These are phyloP conservation scores for Xylaria sp. DNA, from an alignment of 2,329 filamentous ascomycete species.

Conservation along the genomic window DNA sequence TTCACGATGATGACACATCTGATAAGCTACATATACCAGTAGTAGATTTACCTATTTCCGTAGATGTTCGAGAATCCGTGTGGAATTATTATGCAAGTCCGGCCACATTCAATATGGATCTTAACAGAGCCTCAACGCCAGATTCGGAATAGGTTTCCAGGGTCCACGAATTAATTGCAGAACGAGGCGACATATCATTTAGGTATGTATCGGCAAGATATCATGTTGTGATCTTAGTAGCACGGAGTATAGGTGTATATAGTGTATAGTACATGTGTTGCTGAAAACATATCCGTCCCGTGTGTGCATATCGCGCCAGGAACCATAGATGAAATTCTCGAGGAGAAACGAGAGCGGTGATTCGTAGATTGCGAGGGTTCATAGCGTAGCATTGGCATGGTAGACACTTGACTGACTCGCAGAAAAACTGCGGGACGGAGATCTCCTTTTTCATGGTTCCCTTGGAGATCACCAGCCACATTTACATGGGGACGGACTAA, in stretches of 20 bases:
- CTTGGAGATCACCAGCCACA: slow-evolving; percentile 37
- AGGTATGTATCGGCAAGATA: slow-evolving; percentile 11
- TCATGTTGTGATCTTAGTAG: slow-evolving; percentile 10
- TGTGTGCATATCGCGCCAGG: slow-evolving; percentile 33
- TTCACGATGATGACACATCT: slow-evolving; percentile 26
- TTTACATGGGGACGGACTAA: neutral
- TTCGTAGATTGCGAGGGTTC: slow-evolving; percentile 33
- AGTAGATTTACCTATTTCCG: neutral
- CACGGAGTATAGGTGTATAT: slow-evolving; percentile 4
- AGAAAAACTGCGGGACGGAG: slow-evolving; percentile 25
- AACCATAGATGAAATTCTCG: slow-evolving; percentile 34
- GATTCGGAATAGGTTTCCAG: slow-evolving; percentile 32
- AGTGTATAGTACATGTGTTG: neutral
- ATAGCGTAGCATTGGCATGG: slow-evolving; percentile 29
- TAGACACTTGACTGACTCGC: slow-evolving; percentile 24
- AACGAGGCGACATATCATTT: neutral
- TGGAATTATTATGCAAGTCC: slow-evolving; percentile 20
- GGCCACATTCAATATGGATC: slow-evolving; percentile 32
- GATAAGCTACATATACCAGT: neutral
- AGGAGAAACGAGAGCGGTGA: slow-evolving; percentile 36
- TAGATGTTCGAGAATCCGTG: slow-evolving; percentile 26
- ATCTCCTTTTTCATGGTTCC: slow-evolving; percentile 21
- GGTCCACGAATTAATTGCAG: slow-evolving; percentile 5
- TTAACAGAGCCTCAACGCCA: slow-evolving; percentile 44
- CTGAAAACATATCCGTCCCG: slow-evolving; percentile 22